A percentile compares a stretch with the other conserved stretches of the same genome.
Conservation (phyloP, 2,329 filamentous ascomycete genomes). For the Paecilomyces sp. region DNA sequence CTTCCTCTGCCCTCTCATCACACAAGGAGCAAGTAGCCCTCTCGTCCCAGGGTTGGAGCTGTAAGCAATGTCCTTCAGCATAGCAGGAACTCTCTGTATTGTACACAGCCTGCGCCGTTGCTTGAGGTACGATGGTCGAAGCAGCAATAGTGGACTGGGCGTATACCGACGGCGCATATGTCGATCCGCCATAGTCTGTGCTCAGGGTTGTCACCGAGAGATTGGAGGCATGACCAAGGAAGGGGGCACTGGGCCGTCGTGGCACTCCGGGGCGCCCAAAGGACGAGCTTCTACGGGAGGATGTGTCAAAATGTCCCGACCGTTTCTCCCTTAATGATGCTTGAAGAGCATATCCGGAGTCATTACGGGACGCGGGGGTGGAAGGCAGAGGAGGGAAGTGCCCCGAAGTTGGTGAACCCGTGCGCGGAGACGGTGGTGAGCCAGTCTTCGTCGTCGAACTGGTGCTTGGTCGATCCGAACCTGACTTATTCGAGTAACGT, state of each 20-base stretch:
- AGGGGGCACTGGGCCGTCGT: conserved; percentile 61
- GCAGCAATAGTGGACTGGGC: conserved; percentile 45
- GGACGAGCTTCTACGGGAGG: conserved; percentile 83
- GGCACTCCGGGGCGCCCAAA: conserved; percentile 59
- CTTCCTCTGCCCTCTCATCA: conserved; percentile 53
- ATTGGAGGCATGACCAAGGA: conserved; percentile 54
- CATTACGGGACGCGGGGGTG: conserved; percentile 77
- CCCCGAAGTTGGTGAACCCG: conserved; percentile 66
- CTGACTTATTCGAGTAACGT: conserved; percentile 30
- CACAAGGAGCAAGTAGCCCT: conserved; percentile 41
- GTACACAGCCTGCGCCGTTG: conserved; percentile 28
- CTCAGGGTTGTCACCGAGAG: conserved; percentile 39
- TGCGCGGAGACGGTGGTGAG: conserved; percentile 51
- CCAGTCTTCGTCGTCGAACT: conserved; percentile 48
- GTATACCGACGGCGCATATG: conserved; percentile 44
- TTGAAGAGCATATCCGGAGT: conserved; percentile 83
- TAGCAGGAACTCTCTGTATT: conserved; percentile 37
- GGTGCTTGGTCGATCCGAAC: conserved; percentile 66
- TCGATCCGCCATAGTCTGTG: conserved; percentile 34
- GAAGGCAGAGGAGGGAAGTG: conserved; percentile 69
- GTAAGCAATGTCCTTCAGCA: conserved; percentile 44
- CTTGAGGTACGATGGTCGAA: conserved; percentile 44
- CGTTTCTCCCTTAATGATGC: conserved; percentile 87
- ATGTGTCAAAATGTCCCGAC: conserved; percentile 81
- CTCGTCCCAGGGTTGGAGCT: conserved; percentile 37